Evolutionary conservation across 2,329 filamentous ascomycete genomes (phyloP), one percentile per base, ranked within the genome.

Genomic region (Colletotrichum zoysiae): DNA sequence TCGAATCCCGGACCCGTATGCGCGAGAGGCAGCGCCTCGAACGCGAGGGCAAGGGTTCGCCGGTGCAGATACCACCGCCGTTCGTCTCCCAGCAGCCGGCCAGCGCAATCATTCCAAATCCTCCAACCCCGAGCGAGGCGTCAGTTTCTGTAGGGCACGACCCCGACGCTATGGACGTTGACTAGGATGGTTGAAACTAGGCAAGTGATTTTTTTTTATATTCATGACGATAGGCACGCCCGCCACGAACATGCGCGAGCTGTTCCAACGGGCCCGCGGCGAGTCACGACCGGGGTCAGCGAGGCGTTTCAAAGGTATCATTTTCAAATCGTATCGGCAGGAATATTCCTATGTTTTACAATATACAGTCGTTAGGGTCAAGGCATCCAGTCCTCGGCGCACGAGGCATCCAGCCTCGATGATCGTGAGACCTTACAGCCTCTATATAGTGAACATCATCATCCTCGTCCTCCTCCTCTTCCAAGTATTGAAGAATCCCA

Each of bases 1-100:
- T 95, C 64, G 95, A 97, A 80, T 90, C 93, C 2, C 88, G 94
- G 64, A 88, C 88, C 58, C 87, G 94, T 66, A 86, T 90, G 44
- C 85, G 93, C 65, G 89, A 93, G 75, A 83, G 79, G 79, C 88
- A 90, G 77, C 84, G 82, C n/a, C 70, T 67, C 38, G 73, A 74
- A 56, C 65, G 72, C 1, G 74, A 73, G 38, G 74, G 73, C 30
- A 71, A 30, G n/a, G 67, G 67, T 71, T 64, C 60, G 51, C 44
- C 55, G 64, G 66, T 70, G 30, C 71, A 60, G 74, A 77, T 74
- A 59, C 72, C 72, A 8, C 64, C 67, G 18, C 71, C 51, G 18
- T 69, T 73, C 20, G 42, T 71, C 48, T 56, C 70, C 48, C 65
- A 60, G 33, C 70, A 65, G 23, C 59, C 50, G 26, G 38, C 60